Conservation (phyloP, 306 rosid genomes). For the Dalbergia cultrata region DNA sequence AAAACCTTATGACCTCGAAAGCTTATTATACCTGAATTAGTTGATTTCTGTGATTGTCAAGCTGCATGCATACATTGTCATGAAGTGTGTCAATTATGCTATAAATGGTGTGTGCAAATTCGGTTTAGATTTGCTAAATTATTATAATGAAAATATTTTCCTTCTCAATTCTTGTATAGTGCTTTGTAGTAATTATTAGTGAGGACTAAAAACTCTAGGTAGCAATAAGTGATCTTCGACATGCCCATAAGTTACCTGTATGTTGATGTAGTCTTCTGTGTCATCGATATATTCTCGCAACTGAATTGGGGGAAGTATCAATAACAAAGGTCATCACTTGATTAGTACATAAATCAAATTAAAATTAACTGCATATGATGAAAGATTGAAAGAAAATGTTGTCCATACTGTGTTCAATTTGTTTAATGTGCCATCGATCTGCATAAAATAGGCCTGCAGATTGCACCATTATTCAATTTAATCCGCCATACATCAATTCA, state of each 20-base stretch:
- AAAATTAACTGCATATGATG: not conserved
- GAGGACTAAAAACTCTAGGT: not conserved
- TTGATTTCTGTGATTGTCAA: constrained; percentile 88
- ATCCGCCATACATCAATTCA: constrained; percentile 21
- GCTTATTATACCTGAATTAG: constrained; percentile 71
- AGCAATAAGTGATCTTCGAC: not conserved
- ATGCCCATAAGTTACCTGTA: constrained; percentile 65
- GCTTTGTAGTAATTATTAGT: not conserved
- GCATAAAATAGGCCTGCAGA: constrained; percentile 83
- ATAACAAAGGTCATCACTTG: constrained; percentile 4
- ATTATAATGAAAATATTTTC: not conserved
- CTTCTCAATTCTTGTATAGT: not conserved
- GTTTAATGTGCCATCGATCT: constrained; percentile 78
- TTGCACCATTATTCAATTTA: constrained; percentile 24
- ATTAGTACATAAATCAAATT: constrained; percentile 12
- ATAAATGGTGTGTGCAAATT: not conserved
- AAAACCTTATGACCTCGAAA: constrained; percentile 22
- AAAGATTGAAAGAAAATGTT: constrained; percentile 22
- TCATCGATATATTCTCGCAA: constrained; percentile 85
- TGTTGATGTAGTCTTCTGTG: constrained; percentile 89
- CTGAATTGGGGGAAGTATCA: constrained; percentile 45
- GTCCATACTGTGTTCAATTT: constrained; percentile 74
- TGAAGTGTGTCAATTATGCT: constrained; percentile 29
- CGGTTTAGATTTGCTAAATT: too few species aligned
- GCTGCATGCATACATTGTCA: constrained; percentile 56